Evolutionary conservation across 1,284 basidiomycete species (phyloP).

Genomic region (Omphalotus olearius): DNA sequence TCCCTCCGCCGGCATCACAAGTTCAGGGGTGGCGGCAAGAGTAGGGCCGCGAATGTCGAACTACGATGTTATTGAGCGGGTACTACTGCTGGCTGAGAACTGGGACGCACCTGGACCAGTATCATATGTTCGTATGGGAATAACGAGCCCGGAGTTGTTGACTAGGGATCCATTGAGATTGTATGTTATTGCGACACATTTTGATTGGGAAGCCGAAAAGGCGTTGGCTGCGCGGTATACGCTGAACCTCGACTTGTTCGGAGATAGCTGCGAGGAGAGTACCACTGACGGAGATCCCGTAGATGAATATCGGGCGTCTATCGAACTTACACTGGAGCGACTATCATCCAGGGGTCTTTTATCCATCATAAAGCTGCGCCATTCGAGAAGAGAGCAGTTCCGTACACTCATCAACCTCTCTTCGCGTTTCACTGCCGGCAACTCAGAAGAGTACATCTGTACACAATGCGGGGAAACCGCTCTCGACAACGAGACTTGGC

Average conservation of each 20-base stretch:
- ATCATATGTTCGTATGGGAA: slow-evolving; percentile 30
- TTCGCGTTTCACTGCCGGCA: slow-evolving; percentile 39
- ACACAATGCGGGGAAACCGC: slow-evolving; percentile 34
- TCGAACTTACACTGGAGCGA: slow-evolving; percentile 4
- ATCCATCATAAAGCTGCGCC: slow-evolving; percentile 34
- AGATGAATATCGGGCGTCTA: neutral
- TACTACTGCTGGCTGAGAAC: slow-evolving; percentile 37
- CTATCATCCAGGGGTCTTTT: slow-evolving; percentile 31
- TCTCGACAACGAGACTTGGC: slow-evolving; percentile 38
- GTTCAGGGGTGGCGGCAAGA: neutral
- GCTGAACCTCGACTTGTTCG: slow-evolving; percentile 30
- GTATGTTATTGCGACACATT: slow-evolving; percentile 38
- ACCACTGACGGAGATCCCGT: slow-evolving; percentile 2
- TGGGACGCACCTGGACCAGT: slow-evolving; percentile 41
- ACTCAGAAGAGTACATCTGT: slow-evolving; percentile 29
- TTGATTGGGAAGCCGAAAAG: slow-evolving; percentile 38
- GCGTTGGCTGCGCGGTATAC: slow-evolving; percentile 34
- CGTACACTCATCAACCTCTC: slow-evolving; percentile 35
- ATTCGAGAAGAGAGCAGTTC: slow-evolving; percentile 33
- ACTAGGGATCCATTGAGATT: slow-evolving; percentile 31
- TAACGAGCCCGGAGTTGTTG: slow-evolving; percentile 30
- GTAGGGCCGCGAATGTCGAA: slow-evolving; percentile 8
- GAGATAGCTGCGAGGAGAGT: slow-evolving; percentile 22
- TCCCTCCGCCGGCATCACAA: neutral
- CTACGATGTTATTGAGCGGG: slow-evolving; percentile 29